Conservation (phyloP, 106 monocot genomes). For the Allium cepa region DNA sequence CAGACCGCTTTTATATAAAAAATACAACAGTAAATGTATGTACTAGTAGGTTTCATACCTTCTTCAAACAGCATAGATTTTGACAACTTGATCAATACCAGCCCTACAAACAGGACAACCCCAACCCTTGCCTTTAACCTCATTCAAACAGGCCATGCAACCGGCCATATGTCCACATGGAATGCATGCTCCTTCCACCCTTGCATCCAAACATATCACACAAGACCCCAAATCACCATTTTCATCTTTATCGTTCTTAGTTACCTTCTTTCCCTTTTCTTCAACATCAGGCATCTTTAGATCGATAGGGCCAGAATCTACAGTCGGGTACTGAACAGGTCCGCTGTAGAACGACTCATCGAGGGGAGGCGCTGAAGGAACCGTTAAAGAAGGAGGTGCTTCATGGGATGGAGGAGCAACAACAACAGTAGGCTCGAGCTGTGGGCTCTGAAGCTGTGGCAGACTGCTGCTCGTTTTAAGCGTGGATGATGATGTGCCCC, state of each 20-base stretch:
- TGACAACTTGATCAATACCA: conserved; percentile 64
- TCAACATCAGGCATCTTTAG: conserved; percentile 2
- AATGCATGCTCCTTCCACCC: conserved; percentile 75
- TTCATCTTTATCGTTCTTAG: conserved; percentile 13
- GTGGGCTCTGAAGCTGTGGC: conserved; percentile 2
- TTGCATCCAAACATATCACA: conserved; percentile 78
- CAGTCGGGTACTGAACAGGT: conserved; percentile 40
- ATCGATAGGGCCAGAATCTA: conserved; percentile 40
- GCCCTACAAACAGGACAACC: conserved; percentile 92
- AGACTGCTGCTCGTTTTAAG: conserved; percentile 18
- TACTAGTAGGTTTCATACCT: no score
- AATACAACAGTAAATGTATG: no score
- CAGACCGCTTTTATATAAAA: no score
- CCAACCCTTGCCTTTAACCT: conserved; percentile 65
- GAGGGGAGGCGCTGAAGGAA: conserved; percentile 55
- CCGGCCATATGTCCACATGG: conserved; percentile 71
- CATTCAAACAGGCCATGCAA: conserved; percentile 50
- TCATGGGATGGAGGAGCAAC: conserved; percentile 11
- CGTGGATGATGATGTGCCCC: conserved; percentile 15
- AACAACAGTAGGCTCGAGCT: not conserved
- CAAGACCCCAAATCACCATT: conserved; percentile 24
- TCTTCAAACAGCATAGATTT: conserved; percentile 62
- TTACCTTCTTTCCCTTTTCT: not conserved
- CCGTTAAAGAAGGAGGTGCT: conserved; percentile 6
- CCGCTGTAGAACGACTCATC: conserved; percentile 18